Evolutionary conservation across 352 stramenopile genomes (phyloP), one percentile per base, ranked within the genome.

Genomic region (Elongisporangium prolatum): DNA sequence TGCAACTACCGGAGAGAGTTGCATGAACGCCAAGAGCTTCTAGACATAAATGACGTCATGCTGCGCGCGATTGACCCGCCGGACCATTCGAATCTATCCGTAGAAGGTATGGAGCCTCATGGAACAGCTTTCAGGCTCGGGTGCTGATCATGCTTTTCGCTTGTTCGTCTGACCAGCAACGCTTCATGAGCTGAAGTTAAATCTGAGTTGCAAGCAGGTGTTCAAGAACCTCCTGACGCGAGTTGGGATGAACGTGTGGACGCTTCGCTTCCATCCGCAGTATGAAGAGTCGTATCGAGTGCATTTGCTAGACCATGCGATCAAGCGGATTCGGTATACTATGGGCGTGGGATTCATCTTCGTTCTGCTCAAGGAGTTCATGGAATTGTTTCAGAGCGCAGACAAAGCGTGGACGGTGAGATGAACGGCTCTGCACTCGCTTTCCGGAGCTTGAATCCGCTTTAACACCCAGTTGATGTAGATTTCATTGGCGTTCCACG

Each of bases 191-290:
- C n/a, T 78, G 22, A 78, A 78, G 37, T 54, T 73, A 5, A 68
- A 59, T 21, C 28, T 21, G 9, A 48, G 66, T 18, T 61, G 64
- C 16, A 77, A 77, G 53, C 53, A 54, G n/a, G 68, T 62, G 38
- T 73, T 82, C 56, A 72, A 75, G 44, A 50, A 72, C 37, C 21
- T 82, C n/a, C 61, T 79, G 13, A 50, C 53, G 25, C 73, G 71
- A 9, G 68, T 74, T 1, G 7, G 62, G 1, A 82, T 82, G 69
- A 74, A 68, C 10, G 14, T 75, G 9, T 73, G 66, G 59, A 73
- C 69, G 18, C 67, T 82, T 11, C 62, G 63, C n/a, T 78, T 82
- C 52, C 54, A 60, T 4, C 55, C 56, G 2, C 57, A 65, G 24
- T 81, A 74, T 52, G 69, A 82, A 24, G 20, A 50, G 0, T 52